Conservation (phyloP, 75 land plant genomes). For the Cunninghamia lanceolata region DNA sequence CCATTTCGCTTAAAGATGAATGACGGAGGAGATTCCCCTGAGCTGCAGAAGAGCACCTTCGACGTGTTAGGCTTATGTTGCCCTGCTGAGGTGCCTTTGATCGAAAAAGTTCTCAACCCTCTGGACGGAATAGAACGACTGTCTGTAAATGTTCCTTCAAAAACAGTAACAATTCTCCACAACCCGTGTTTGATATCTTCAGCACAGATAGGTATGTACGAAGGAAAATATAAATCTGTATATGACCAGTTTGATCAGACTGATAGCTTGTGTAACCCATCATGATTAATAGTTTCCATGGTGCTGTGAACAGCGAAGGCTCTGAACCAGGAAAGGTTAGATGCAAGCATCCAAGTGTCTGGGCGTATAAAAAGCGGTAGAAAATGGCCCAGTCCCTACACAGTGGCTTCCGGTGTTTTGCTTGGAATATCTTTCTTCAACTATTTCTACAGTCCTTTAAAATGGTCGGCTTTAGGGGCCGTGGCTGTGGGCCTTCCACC, state of each 20-base stretch:
- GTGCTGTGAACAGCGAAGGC: slow-evolving; percentile 50
- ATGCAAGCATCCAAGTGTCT: slow-evolving; percentile 58
- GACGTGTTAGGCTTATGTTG: slow-evolving; percentile 88
- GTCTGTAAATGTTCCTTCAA: slow-evolving; percentile 67
- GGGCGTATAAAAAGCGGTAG: slow-evolving; percentile 35
- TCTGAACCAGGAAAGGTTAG: slow-evolving; percentile 75
- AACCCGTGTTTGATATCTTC: slow-evolving; percentile 48
- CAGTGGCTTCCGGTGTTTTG: slow-evolving; percentile 51
- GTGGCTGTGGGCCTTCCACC: slow-evolving; percentile 67
- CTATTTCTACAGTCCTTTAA: slow-evolving; percentile 47
- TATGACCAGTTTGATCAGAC: not conserved
- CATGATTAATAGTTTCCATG: not conserved
- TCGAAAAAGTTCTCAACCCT: slow-evolving; percentile 61
- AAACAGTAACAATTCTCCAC: slow-evolving; percentile 76
- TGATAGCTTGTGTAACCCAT: not conserved
- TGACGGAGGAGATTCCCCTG: not conserved
- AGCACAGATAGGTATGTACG: slow-evolving; percentile 43
- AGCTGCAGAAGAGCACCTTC: slow-evolving; percentile 13
- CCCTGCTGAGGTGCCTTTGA: slow-evolving; percentile 68
- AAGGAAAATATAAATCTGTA: not conserved
- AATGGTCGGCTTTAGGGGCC: slow-evolving; percentile 80
- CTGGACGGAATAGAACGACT: slow-evolving; percentile 74
- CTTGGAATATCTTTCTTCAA: slow-evolving; percentile 53
- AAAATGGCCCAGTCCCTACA: slow-evolving; percentile 85
- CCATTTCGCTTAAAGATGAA: no score